Evolutionary conservation across 1,284 basidiomycete genomes (phyloP), one percentile per base, ranked within the genome.

Genomic region (Pulveroboletus sp.): DNA sequence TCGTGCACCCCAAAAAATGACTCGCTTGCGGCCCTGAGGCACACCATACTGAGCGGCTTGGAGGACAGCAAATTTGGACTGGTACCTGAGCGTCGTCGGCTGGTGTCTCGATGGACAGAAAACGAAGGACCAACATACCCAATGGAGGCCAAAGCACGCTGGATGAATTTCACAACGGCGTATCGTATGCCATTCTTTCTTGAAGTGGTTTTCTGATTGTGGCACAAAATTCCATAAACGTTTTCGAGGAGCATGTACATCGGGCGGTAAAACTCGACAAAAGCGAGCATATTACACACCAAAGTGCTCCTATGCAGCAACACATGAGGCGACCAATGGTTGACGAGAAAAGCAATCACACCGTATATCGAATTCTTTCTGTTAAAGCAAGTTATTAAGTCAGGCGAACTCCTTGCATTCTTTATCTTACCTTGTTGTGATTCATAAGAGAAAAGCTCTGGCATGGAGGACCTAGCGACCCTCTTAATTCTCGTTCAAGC

Each of bases 201-300:
- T n/a, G 57, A 57, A 24, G 57, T 50, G 4, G 69, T 70, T 48
- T 71, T 68, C 5, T 83, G 69, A 2, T 68, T 74, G 61, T 79
- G 77, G 43, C 69, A 66, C 1, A 87, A 62, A 21, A 90, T 69
- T 1, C 87, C 87, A 24, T 67, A 63, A 5, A 89, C 87, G 67
- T 89, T 89, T 67, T 90, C 87, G 29, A 90, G 73, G 10, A 89
- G 75, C 58, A 89, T 79, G 60, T 83, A 88, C 36, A 71, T 70
- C 0, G 87, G 84, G 37, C 75, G 70, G 61, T 87, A 88, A 56
- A 80, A 77, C 61, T 90, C 87, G n/a, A 86, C 82, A 62, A 79
- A 88, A n/a, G 83, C 83, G 6, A 90, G 71, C 82, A 87, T 87
- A 56, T 85, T 87, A 64, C 80, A 81, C 2, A 83, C 75, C 44